Evolutionary conservation across 2,329 filamentous ascomycete genomes (phyloP).

Genomic region (Arthroderma sp.): DNA sequence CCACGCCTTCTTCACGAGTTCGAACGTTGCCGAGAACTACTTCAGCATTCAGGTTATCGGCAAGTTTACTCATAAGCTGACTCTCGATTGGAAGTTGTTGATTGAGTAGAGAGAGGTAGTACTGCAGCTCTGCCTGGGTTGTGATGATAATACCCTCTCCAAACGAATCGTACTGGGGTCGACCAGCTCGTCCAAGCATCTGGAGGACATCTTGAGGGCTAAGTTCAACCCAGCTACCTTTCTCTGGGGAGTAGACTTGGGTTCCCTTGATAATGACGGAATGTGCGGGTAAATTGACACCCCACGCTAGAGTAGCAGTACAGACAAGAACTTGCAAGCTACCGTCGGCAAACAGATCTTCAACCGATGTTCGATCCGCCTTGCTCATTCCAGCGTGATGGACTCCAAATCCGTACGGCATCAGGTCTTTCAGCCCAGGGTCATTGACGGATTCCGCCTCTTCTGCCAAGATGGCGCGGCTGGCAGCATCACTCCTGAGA

Average conservation of each 20-base stretch:
- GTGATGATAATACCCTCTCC: conserved; percentile 99
- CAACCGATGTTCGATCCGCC: conserved; percentile 86
- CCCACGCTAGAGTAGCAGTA: conserved; percentile 96
- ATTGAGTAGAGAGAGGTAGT: conserved; percentile 92
- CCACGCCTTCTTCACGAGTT: conserved; percentile 87
- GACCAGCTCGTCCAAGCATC: conserved; percentile 94
- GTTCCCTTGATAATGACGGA: conserved; percentile 99
- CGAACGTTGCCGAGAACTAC: conserved; percentile 89
- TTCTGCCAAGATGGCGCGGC: conserved; percentile 73
- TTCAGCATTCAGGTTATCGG: conserved; percentile 94
- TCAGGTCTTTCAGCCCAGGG: conserved; percentile 76
- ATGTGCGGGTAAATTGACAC: conserved; percentile 94
- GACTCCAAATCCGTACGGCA: conserved; percentile 95
- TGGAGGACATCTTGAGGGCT: conserved; percentile 96
- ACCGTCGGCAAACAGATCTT: conserved; percentile 85
- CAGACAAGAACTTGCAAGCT: conserved; percentile 91
- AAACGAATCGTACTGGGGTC: conserved; percentile 93
- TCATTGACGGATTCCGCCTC: conserved; percentile 75
- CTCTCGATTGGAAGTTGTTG: conserved; percentile 96
- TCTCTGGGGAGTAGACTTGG: conserved; percentile 94
- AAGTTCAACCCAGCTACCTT: conserved; percentile 95
- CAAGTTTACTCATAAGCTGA: conserved; percentile 82
- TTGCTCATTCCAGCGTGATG: conserved; percentile 97
- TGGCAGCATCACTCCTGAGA: conserved; percentile 81
- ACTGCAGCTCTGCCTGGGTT: conserved; percentile 86